These are phyloP conservation scores for Pachyrhizus erosus DNA, from an alignment of 306 rosid species.

Conservation along the genomic window DNA sequence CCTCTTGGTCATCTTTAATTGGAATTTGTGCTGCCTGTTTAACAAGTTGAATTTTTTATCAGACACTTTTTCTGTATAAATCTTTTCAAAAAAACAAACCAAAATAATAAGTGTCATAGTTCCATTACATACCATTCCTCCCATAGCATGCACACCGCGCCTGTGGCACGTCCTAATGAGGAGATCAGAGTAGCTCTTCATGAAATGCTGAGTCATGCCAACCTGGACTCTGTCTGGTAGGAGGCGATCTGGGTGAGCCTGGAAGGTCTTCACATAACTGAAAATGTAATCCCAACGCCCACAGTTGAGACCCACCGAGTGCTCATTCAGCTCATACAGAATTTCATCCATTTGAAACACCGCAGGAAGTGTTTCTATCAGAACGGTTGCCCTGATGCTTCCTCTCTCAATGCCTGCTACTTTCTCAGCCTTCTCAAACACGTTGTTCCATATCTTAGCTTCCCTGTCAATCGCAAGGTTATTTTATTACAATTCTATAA, in stretches of 20 bases:
- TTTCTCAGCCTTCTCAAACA: constrained; percentile 88
- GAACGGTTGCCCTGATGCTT: constrained; percentile 88
- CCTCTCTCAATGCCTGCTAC: constrained; percentile 76
- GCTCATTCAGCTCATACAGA: constrained; percentile 87
- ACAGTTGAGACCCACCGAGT: constrained; percentile 85
- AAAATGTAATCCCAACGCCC: constrained; percentile 98
- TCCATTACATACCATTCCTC: constrained; percentile 74
- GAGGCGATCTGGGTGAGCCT: constrained; percentile 77
- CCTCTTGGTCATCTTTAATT: constrained; percentile 68
- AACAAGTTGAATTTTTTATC: constrained; percentile 3
- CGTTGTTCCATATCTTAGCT: constrained; percentile 86
- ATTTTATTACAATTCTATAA: neutral
- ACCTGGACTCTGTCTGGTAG: constrained; percentile 83
- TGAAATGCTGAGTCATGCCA: constrained; percentile 92
- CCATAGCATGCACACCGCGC: constrained; percentile 94
- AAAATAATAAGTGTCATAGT: too few relatives aligned
- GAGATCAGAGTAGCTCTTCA: constrained; percentile 87
- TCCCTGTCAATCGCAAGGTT: constrained; percentile 60
- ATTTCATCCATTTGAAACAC: constrained; percentile 96
- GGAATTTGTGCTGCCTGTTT: constrained; percentile 93
- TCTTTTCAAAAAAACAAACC: too few relatives aligned
- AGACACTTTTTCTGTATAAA: neutral
- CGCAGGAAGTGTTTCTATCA: constrained; percentile 91
- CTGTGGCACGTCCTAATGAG: constrained; percentile 87
- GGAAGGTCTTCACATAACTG: constrained; percentile 95